These are phyloP conservation scores for Cyberlindnera subsufficiens DNA, from an alignment of 805 yeast species.

Conservation along the genomic window DNA sequence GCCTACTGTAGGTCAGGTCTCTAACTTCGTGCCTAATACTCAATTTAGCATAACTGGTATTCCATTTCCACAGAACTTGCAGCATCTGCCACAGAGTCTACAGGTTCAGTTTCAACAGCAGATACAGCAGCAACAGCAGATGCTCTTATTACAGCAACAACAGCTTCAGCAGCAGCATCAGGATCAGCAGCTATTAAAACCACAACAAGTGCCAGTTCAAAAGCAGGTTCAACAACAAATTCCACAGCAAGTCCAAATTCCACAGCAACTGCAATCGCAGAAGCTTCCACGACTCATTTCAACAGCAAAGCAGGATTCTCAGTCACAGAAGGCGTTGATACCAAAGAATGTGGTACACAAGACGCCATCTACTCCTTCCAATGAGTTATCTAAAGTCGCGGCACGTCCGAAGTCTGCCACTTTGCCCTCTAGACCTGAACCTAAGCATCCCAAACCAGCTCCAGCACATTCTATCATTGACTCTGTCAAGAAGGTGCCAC, in stretches of 20 bases:
- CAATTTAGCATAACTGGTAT: conserved; percentile 13
- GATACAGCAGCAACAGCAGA: conserved; percentile 18
- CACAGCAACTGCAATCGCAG: background rate
- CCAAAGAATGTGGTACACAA: background rate
- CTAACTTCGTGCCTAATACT: conserved; percentile 17
- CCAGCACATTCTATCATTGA: conserved; percentile 18
- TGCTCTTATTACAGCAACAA: conserved; percentile 11
- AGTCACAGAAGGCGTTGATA: background rate
- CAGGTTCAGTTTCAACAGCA: conserved; percentile 22
- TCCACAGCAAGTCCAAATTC: conserved; percentile 1
- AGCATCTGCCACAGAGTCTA: conserved; percentile 16
- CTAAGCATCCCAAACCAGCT: conserved; percentile 18
- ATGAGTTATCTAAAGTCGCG: background rate
- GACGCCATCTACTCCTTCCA: background rate
- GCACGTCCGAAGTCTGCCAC: background rate
- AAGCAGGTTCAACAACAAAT: background rate
- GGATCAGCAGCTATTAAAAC: conserved; percentile 4
- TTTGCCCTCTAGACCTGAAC: conserved; percentile 5
- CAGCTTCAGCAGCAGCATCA: conserved; percentile 17
- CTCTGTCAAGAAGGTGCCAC: conserved; percentile 17
- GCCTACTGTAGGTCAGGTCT: conserved; percentile 19
- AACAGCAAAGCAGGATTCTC: background rate
- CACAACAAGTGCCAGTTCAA: conserved; percentile 2
- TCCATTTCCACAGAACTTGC: conserved; percentile 19
- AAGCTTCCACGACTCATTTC: background rate